These are phyloP conservation scores for Aquilaria malaccensis DNA, from an alignment of 345 rosid genomes.

Conservation along the genomic window DNA sequence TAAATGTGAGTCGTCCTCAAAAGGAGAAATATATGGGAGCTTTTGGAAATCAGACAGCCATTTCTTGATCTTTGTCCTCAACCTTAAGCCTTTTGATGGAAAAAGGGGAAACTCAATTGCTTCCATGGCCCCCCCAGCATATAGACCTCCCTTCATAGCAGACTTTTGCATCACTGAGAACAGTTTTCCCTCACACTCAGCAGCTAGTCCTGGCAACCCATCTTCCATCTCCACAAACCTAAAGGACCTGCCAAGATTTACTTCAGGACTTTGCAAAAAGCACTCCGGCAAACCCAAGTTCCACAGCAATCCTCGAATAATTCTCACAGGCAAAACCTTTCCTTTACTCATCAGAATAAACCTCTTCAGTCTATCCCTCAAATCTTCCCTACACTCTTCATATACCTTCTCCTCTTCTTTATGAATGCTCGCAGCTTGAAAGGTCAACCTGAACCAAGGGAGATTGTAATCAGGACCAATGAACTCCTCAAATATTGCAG, in stretches of 20 bases:
- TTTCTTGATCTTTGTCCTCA: conserved; percentile 56
- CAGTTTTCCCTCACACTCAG: conserved; percentile 24
- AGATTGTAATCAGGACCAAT: conserved; percentile 55
- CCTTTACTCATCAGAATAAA: conserved; percentile 63
- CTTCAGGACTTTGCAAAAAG: conserved; percentile 33
- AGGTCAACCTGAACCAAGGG: conserved; percentile 92
- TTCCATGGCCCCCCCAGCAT: conserved; percentile 29
- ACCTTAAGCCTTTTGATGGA: conserved; percentile 72
- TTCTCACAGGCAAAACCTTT: conserved; percentile 63
- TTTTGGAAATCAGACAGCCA: conserved; percentile 70
- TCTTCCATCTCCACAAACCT: conserved; percentile 64
- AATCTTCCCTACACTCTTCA: conserved; percentile 40
- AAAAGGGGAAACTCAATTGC: conserved; percentile 65
- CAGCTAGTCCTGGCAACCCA: conserved; percentile 64
- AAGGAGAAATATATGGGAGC: conserved; percentile 74
- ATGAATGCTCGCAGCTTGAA: conserved; percentile 58
- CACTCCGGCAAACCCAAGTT: conserved; percentile 72
- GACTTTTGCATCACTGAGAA: conserved; percentile 59
- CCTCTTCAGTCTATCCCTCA: conserved; percentile 53
- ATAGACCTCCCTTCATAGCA: conserved; percentile 38
- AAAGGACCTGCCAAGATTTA: conserved; percentile 39
- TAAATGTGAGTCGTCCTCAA: conserved; percentile 60
- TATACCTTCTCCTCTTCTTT: conserved; percentile 39
- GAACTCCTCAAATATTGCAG: conserved; percentile 77
- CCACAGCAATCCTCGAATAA: conserved; percentile 79